A percentile compares a stretch with the other conserved stretches of the same genome.
Evolutionary conservation across 805 yeast genomes (phyloP).

Genomic region (Ogataea trehalophila): DNA sequence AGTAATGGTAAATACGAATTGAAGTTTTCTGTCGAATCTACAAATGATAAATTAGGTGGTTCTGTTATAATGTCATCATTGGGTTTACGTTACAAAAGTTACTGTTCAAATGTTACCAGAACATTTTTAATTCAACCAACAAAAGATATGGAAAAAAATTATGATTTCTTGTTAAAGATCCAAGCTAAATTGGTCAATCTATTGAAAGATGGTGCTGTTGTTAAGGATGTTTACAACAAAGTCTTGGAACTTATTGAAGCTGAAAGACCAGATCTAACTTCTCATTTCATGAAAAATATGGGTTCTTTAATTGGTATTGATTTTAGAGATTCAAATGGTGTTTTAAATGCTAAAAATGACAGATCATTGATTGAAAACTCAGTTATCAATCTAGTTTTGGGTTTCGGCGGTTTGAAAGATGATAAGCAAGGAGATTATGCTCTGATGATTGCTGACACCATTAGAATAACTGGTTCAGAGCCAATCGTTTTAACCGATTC

Average conservation of each 20-base stretch:
- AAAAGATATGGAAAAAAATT: constrained; percentile 68
- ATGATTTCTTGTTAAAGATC: constrained; percentile 66
- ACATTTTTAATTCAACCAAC: constrained; percentile 89
- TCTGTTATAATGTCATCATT: constrained; percentile 81
- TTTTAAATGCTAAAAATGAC: constrained; percentile 69
- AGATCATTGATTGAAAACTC: constrained; percentile 66
- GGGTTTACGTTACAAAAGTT: constrained; percentile 82
- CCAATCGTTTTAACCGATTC: constrained; percentile 69
- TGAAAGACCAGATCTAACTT: constrained; percentile 60
- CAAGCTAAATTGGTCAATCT: constrained; percentile 60
- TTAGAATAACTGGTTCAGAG: constrained; percentile 57
- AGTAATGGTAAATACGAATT: constrained; percentile 84
- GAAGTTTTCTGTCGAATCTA: constrained; percentile 76
- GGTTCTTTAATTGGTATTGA: constrained; percentile 92
- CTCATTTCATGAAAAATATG: constrained; percentile 66
- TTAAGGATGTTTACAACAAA: constrained; percentile 62
- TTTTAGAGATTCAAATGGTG: constrained; percentile 73
- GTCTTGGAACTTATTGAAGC: constrained; percentile 55
- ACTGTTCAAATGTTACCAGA: constrained; percentile 83
- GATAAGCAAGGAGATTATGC: constrained; percentile 58
- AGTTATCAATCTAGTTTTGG: constrained; percentile 70
- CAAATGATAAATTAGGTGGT: constrained; percentile 56
- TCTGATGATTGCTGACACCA: constrained; percentile 74
- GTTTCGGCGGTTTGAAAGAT: constrained; percentile 60
- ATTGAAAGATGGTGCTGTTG: constrained; percentile 63